Conservation (phyloP, 495 filamentous ascomycete species). For the Staphylotrichum tortipilum region DNA sequence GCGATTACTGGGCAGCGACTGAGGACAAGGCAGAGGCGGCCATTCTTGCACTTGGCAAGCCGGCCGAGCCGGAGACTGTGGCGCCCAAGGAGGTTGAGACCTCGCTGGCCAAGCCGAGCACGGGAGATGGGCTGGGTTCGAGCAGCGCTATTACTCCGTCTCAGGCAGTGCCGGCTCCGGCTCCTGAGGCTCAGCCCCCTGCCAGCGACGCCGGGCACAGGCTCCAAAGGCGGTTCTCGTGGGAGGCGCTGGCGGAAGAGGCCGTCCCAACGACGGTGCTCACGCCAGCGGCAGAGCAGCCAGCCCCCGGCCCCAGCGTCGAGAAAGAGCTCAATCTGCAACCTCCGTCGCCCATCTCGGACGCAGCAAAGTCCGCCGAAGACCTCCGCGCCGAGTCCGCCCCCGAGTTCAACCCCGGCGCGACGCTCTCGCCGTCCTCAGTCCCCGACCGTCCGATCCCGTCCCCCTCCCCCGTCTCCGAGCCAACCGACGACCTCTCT, state of each 20-base stretch:
- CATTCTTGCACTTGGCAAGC: not conserved
- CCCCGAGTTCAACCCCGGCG: constrained; percentile 7
- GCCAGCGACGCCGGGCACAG: constrained; percentile 2
- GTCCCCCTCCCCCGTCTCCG: constrained; percentile 30
- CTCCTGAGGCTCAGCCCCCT: not conserved
- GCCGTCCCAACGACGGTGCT: not conserved
- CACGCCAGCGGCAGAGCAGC: constrained; percentile 3
- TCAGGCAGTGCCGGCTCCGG: not conserved
- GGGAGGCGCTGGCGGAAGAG: constrained; percentile 30
- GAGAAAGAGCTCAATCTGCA: not conserved
- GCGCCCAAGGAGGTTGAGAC: too few relatives aligned
- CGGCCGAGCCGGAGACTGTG: not conserved
- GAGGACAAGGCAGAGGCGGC: constrained; percentile 18
- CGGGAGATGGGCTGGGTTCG: too few relatives aligned
- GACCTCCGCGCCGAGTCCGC: constrained; percentile 1
- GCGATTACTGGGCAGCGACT: constrained; percentile 32
- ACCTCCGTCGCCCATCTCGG: not conserved
- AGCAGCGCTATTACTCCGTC: not conserved
- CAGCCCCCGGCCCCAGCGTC: constrained; percentile 1
- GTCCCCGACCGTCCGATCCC: constrained; percentile 17
- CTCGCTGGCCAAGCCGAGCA: too few relatives aligned
- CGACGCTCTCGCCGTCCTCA: constrained; percentile 22
- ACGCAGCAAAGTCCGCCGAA: not conserved
- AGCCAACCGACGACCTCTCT: constrained; percentile 10
- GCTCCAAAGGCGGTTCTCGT: constrained; percentile 42